Evolutionary conservation across 176 grass and related monocot genomes (phyloP).

Genomic region (Calamus simplicifolius): DNA sequence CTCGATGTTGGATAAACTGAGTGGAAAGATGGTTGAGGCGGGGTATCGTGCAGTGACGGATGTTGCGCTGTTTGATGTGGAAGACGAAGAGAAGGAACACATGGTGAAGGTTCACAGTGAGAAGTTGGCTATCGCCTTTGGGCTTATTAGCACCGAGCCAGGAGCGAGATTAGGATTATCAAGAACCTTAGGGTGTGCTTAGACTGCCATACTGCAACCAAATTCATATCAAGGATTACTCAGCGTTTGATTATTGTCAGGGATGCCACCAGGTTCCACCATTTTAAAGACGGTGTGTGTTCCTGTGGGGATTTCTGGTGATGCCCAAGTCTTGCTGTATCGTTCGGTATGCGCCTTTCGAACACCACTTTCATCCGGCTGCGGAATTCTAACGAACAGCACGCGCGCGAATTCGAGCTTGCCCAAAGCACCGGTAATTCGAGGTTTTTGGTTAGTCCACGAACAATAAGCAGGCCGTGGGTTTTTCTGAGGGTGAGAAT

Average conservation of each 20-base stretch:
- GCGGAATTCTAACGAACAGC: constrained; percentile 39
- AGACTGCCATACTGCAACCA: constrained; percentile 17
- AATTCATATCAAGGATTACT: constrained; percentile 19
- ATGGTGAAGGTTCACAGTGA: constrained; percentile 26
- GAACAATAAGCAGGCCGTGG: constrained; percentile 34
- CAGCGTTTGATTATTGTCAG: constrained; percentile 18
- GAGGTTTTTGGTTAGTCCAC: constrained; percentile 15
- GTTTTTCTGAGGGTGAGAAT: constrained; percentile 29
- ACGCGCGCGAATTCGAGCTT: constrained; percentile 32
- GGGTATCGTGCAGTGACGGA: constrained; percentile 17
- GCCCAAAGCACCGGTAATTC: constrained; percentile 46
- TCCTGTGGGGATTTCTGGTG: constrained; percentile 23
- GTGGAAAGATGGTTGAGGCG: constrained; percentile 8
- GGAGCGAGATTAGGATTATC: constrained; percentile 24
- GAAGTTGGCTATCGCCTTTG: constrained; percentile 15
- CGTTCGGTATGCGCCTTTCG: not conserved
- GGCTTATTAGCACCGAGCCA: constrained; percentile 11
- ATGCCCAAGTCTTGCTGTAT: not conserved
- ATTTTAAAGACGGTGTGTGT: constrained; percentile 18
- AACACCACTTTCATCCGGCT: constrained; percentile 44
- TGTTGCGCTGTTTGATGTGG: constrained; percentile 11
- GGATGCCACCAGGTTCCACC: constrained; percentile 26
- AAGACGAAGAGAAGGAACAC: constrained; percentile 25
- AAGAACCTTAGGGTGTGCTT: constrained; percentile 26
- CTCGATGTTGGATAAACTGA: constrained; percentile 2